Evolutionary conservation across 306 rosid species (phyloP).

Genomic region (Dalbergia cochinchinensis): DNA sequence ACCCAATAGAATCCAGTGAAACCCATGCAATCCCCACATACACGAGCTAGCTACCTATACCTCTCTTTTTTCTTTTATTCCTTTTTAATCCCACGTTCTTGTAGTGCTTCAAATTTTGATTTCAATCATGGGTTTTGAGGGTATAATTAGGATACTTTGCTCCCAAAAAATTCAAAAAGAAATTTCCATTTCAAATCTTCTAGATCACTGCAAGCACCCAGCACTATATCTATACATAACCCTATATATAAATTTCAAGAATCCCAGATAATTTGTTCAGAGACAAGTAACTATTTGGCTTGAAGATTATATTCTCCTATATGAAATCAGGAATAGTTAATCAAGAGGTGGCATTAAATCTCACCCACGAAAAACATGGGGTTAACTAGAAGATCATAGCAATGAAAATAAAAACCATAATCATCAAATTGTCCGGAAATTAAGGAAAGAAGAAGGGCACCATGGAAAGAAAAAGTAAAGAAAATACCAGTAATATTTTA

Average conservation of each 20-base stretch:
- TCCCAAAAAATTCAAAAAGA: neutral
- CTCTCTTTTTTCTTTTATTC: no score
- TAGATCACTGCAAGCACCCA: neutral
- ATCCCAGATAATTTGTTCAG: no score
- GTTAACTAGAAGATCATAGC: neutral
- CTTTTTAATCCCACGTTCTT: no score
- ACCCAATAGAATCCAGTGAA: conserved; percentile 26
- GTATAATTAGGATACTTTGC: neutral
- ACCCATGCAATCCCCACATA: conserved; percentile 37
- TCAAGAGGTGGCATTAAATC: neutral
- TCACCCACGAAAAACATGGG: neutral
- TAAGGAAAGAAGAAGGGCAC: conserved; percentile 9
- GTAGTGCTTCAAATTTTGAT: neutral
- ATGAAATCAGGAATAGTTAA: no score
- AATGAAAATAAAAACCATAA: neutral
- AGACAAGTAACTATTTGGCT: no score
- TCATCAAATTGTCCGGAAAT: conserved; percentile 7
- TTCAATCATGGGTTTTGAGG: neutral
- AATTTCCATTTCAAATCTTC: neutral
- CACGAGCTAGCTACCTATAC: neutral
- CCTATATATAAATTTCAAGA: neutral
- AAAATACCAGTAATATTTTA: neutral
- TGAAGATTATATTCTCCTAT: no score
- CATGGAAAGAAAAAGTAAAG: neutral
- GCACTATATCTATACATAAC: neutral